These are phyloP conservation scores for Daldinia loculata DNA, from an alignment of 495 filamentous ascomycete genomes.

Conservation along the genomic window DNA sequence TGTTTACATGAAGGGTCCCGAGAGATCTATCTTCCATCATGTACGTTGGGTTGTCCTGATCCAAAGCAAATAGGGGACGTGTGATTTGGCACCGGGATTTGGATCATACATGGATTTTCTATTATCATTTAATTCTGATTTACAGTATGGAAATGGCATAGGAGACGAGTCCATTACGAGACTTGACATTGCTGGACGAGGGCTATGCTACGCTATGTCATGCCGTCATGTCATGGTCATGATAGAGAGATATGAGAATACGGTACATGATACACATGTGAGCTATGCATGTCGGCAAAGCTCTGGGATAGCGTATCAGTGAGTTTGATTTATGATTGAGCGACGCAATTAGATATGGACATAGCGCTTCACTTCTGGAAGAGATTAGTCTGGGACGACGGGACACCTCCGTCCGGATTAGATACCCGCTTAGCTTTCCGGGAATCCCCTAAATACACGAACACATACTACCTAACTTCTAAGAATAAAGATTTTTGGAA, in stretches of 20 bases:
- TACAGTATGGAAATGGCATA: background rate
- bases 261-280: constrained; percentile 21
- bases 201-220: background rate
- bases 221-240: constrained; percentile 1
- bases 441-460: constrained; percentile 14
- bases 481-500: constrained; percentile 19
- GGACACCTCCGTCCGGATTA: background rate
- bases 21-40: constrained; percentile 5
- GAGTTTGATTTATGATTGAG: constrained; percentile 21
- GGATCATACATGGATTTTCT: constrained; percentile 28
- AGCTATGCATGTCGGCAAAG: constrained; percentile 7
- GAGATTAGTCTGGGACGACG: constrained; percentile 1
- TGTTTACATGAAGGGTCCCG: background rate
- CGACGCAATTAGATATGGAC: constrained; percentile 11
- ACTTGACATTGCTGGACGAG: constrained; percentile 2
- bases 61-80: constrained; percentile 17
- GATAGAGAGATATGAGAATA: constrained; percentile 20
- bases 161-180: constrained; percentile 1
- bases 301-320: constrained; percentile 4
- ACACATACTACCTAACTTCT: constrained; percentile 28
- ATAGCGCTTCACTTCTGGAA: constrained; percentile 12
- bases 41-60: constrained; percentile 13
- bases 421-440: constrained; percentile 4
- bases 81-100: constrained; percentile 8
- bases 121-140: constrained; percentile 14